Percentiles rank a stretch among this genome's conserved stretches.
These are phyloP conservation scores for Phytopythium cucurbitacearum DNA, from an alignment of 352 stramenopile species.

Conservation along the genomic window DNA sequence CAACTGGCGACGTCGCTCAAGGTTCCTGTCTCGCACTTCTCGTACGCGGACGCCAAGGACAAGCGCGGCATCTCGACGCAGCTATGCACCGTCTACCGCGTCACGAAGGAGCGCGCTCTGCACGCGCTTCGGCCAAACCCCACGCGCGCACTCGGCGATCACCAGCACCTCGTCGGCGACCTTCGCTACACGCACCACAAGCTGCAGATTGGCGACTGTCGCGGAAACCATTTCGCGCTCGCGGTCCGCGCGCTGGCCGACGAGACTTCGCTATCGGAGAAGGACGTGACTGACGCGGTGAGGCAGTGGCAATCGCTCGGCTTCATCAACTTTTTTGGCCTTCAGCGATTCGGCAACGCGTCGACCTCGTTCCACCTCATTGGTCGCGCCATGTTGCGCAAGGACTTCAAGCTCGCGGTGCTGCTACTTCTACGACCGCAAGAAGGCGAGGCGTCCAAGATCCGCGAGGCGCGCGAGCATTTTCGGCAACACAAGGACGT, in stretches of 20 bases:
- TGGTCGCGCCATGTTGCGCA: conserved; percentile 90
- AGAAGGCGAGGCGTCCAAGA: conserved; percentile 78
- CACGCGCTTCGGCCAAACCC: conserved; percentile 29
- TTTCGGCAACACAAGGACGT: conserved; percentile 85
- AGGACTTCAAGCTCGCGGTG: conserved; percentile 92
- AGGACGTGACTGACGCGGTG: conserved; percentile 30
- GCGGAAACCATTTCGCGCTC: conserved; percentile 93
- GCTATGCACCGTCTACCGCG: conserved; percentile 90
- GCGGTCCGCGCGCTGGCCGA: conserved; percentile 88
- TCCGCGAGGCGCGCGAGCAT: conserved; percentile 68
- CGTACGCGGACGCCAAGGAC: conserved; percentile 95
- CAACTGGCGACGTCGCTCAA: conserved; percentile 73
- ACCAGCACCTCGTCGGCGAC: conserved; percentile 88
- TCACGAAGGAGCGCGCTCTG: conserved; percentile 59
- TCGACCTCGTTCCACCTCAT: conserved; percentile 80
- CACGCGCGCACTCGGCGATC: conserved; percentile 48
- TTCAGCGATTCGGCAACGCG: conserved; percentile 92
- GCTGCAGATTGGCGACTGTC: conserved; percentile 84
- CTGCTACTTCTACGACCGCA: conserved; percentile 89
- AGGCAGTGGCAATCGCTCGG: conserved; percentile 54
- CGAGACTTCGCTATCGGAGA: conserved; percentile 18
- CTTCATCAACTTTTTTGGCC: conserved; percentile 98
- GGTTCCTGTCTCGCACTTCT: conserved; percentile 66
- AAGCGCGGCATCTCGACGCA: conserved; percentile 95
- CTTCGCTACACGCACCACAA: conserved; percentile 88